phyloP scores from a whole-genome alignment of 805 yeast species.

The Candida vartiovaarae region DNA sequence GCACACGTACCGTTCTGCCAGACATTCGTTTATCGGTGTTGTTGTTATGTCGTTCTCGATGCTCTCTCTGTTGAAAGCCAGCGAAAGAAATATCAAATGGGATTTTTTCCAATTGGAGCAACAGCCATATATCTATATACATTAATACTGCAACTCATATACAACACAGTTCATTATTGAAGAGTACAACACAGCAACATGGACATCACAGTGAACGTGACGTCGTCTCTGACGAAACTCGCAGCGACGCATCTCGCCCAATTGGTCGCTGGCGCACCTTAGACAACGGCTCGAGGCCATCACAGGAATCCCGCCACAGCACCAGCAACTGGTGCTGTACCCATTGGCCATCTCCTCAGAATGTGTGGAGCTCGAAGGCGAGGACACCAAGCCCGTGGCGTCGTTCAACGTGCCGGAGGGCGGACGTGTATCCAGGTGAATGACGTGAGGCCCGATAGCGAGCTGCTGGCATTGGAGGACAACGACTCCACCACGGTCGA shows the following conservation, averaged over 20 bases:
- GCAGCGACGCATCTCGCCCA: constrained; percentile 56
- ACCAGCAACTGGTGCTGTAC: constrained; percentile 46
- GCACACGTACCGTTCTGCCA: no score
- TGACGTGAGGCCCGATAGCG: constrained; percentile 39
- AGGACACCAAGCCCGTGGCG: neutral
- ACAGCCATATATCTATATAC: no score
- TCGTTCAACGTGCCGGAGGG: constrained; percentile 5
- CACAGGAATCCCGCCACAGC: constrained; percentile 63
- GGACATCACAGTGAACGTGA: constrained; percentile 48
- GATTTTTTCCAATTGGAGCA: no score
- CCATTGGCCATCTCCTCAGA: constrained; percentile 27
- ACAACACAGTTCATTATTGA: no score
- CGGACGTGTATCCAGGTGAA: constrained; percentile 13
- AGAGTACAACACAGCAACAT: neutral
- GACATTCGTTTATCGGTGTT: no score
- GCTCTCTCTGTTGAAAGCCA: no score
- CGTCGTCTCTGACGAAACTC: constrained; percentile 64
- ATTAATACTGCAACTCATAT: no score
- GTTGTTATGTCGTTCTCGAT: no score
- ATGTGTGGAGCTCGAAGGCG: constrained; percentile 16
- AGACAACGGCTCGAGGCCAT: constrained; percentile 53
- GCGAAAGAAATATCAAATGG: no score
- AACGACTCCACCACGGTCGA: constrained; percentile 25
- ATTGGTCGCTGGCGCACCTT: constrained; percentile 52
- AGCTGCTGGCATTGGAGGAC: constrained; percentile 34